phyloP scores from a whole-genome alignment of 2,329 filamentous ascomycete species.

The Fusarium domesticum region DNA sequence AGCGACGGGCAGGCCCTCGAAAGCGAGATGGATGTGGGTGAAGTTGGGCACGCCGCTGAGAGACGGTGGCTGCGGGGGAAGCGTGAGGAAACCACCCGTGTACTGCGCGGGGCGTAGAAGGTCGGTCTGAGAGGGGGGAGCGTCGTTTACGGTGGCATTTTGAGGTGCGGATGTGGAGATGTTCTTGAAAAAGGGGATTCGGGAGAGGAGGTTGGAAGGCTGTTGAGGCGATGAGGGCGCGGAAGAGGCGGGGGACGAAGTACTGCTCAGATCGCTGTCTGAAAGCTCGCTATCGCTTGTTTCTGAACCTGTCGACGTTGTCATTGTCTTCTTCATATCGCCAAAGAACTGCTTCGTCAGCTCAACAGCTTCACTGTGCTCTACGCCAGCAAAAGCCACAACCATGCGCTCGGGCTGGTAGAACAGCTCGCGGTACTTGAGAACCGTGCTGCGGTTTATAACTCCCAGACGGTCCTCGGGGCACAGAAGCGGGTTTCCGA shows the following conservation, averaged over 20 bases:
- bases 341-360: slow-evolving; percentile 86
- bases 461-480: slow-evolving; percentile 74
- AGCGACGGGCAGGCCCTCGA: slow-evolving; percentile 88
- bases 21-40: slow-evolving; percentile 92
- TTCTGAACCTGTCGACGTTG: slow-evolving; percentile 58
- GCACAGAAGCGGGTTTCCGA: slow-evolving; percentile 90
- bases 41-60: slow-evolving; percentile 70
- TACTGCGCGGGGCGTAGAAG: slow-evolving; percentile 71
- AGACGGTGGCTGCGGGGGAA: slow-evolving; percentile 76
- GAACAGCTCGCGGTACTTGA: slow-evolving; percentile 77
- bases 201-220: slow-evolving; percentile 68
- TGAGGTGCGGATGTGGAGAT: slow-evolving; percentile 71
- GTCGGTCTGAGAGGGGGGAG: slow-evolving; percentile 49
- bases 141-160: slow-evolving; percentile 54
- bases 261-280: slow-evolving; percentile 32
- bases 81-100: slow-evolving; percentile 87
- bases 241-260: slow-evolving; percentile 31
- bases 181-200: slow-evolving; percentile 86
- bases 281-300: slow-evolving; percentile 45
- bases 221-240: slow-evolving; percentile 43
- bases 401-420: slow-evolving; percentile 90
- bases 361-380: slow-evolving; percentile 74
- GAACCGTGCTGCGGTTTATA: slow-evolving; percentile 72
- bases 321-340: slow-evolving; percentile 66
- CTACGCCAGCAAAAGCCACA: slow-evolving; percentile 88